phyloP scores from a whole-genome alignment of 176 grass and related monocot genomes.

The Phoenix roebelenii region DNA sequence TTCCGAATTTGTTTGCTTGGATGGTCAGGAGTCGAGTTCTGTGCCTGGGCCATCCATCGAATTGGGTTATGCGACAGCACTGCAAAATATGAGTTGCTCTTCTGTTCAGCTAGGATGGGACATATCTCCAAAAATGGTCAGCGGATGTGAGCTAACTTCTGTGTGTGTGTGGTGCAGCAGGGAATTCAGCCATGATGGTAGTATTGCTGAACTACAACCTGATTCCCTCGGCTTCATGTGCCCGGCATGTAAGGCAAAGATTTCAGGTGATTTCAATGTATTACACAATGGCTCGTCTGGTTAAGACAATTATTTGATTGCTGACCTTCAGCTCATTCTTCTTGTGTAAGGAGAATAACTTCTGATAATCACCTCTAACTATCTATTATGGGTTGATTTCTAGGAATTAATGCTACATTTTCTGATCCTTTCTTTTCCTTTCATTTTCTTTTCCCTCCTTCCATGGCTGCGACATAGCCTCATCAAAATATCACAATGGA shows the following conservation, averaged over 20 bases:
- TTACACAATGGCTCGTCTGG: neutral
- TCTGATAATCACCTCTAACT: too few relatives aligned
- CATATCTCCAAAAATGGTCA: constrained; percentile 39
- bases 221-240: neutral
- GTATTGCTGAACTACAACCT: neutral
- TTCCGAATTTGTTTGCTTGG: constrained; percentile 11
- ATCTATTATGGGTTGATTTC: too few relatives aligned
- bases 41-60: constrained; percentile 38
- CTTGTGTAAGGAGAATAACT: too few relatives aligned
- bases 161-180: too few relatives aligned
- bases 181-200: neutral
- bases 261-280: neutral
- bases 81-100: constrained; percentile 22
- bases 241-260: constrained; percentile 2
- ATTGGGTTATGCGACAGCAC: constrained; percentile 48
- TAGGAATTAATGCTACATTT: too few relatives aligned
- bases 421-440: too few relatives aligned
- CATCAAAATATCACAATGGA: too few relatives aligned
- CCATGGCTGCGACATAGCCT: too few relatives aligned
- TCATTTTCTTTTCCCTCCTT: too few relatives aligned
- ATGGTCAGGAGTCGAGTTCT: constrained; percentile 23
- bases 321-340: neutral
- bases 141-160: too few relatives aligned
- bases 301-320: neutral
- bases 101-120: constrained; percentile 59